A percentile compares a stretch with the other conserved stretches of the same genome.
phyloP scores from a whole-genome alignment of 1,139 yeast genomes.

The Yamadazyma taylorii region DNA sequence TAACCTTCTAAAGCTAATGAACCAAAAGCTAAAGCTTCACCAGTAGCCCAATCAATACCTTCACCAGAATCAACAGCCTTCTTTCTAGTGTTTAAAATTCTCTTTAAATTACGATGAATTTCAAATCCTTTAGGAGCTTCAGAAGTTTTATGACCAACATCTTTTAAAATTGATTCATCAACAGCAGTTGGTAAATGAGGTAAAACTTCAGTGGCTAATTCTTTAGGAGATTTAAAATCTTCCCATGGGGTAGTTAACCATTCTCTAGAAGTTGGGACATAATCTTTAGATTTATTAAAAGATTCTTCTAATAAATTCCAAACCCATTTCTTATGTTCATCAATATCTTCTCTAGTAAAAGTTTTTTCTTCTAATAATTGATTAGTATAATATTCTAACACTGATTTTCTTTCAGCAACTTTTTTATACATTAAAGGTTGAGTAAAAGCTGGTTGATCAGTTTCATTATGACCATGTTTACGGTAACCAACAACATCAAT shows the following conservation, averaged over 20 bases:
- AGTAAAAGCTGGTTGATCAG: conserved; percentile 98
- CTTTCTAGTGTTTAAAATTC: conserved; percentile 85
- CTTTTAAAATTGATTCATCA: conserved; percentile 66
- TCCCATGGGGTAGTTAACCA: conserved; percentile 99
- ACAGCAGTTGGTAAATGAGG: conserved; percentile 98
- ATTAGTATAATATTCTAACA: conserved; percentile 79
- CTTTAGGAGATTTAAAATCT: conserved; percentile 96
- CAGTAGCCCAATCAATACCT: conserved; percentile 99
- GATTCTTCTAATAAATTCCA: conserved; percentile 94
- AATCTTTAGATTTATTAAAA: conserved; percentile 82
- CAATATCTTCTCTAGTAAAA: conserved; percentile 85
- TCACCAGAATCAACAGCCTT: conserved; percentile 87
- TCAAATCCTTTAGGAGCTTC: conserved; percentile 88
- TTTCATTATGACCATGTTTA: conserved; percentile 98
- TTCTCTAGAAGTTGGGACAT: conserved; percentile 89
- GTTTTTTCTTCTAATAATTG: conserved; percentile 83
- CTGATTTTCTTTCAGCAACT: conserved; percentile 86
- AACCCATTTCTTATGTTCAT: conserved; percentile 97
- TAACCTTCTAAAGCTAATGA: conserved; percentile 89
- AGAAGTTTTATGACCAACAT: conserved; percentile 76
- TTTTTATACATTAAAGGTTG: conserved; percentile 96
- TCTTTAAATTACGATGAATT: conserved; percentile 93
- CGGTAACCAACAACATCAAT: conserved; percentile 98
- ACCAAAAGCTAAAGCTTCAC: conserved; percentile 98
- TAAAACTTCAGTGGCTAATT: conserved; percentile 90